Percentiles rank a stretch among this genome's conserved stretches.
These are phyloP conservation scores for Trametes polyzona DNA, from an alignment of 1,284 basidiomycete genomes.

Conservation along the genomic window DNA sequence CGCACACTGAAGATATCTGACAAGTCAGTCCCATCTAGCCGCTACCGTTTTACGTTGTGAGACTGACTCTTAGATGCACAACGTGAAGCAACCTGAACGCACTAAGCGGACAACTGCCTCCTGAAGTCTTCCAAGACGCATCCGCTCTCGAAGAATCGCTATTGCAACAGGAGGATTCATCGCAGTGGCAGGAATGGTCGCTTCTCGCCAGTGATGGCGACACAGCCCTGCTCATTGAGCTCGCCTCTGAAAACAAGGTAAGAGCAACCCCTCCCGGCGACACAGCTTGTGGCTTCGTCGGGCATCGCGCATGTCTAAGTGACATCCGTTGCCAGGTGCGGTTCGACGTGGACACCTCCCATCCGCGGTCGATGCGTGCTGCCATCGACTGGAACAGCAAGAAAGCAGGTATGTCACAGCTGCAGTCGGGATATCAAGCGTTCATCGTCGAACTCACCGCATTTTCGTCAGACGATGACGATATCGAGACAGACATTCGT, in stretches of 20 bases:
- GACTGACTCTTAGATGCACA: too few relatives aligned
- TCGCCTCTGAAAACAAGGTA: constrained; percentile 75
- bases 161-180: constrained; percentile 41
- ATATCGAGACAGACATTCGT: constrained; percentile 69
- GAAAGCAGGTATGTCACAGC: constrained; percentile 78
- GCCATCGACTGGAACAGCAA: constrained; percentile 82
- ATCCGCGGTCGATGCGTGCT: constrained; percentile 53
- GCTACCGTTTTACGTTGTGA: too few relatives aligned
- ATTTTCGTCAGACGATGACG: constrained; percentile 67
- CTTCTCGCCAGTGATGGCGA: constrained; percentile 75
- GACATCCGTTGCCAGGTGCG: constrained; percentile 52
- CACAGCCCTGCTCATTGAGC: constrained; percentile 67
- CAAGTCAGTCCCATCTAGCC: constrained; percentile 46
- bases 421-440: too few relatives aligned
- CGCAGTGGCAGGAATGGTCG: constrained; percentile 72
- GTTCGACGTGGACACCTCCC: constrained; percentile 68
- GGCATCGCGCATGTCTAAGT: neutral
- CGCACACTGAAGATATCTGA: constrained; percentile 78
- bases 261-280: constrained; percentile 8
- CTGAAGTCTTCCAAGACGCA: constrained; percentile 73
- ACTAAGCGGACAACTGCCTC: constrained; percentile 64
- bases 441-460: neutral
- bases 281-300: neutral
- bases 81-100: constrained; percentile 63
- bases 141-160: constrained; percentile 58